phyloP scores from a whole-genome alignment of 352 stramenopile genomes.

The Elongisporangium anandrum region DNA sequence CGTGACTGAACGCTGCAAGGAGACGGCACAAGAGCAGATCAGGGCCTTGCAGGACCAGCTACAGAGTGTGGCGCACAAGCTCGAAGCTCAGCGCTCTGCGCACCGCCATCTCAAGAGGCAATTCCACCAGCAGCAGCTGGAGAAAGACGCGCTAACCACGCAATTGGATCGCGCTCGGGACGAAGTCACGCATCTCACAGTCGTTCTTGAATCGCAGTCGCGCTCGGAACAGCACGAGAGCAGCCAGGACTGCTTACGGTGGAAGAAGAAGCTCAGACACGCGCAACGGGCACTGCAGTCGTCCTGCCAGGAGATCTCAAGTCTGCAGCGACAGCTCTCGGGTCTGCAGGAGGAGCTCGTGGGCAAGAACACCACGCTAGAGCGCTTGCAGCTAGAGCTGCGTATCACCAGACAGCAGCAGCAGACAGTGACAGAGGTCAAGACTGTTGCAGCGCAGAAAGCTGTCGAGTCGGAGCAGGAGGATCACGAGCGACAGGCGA shows the following conservation, averaged over 20 bases:
- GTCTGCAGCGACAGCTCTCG: slow-evolving; percentile 23
- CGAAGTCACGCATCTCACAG: slow-evolving; percentile 33
- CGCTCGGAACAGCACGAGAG: slow-evolving; percentile 16
- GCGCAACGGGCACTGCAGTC: slow-evolving; percentile 7
- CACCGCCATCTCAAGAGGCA: slow-evolving; percentile 37
- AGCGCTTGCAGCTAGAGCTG: slow-evolving; percentile 19
- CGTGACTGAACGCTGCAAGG: slow-evolving; percentile 7
- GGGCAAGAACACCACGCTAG: slow-evolving; percentile 21
- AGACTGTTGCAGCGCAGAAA: slow-evolving; percentile 2
- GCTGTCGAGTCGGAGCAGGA: slow-evolving; percentile 13
- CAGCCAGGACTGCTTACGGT: slow-evolving; percentile 14
- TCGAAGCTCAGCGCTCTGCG: slow-evolving; percentile 29
- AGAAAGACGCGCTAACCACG: slow-evolving; percentile 33
- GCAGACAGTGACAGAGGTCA: slow-evolving; percentile 6
- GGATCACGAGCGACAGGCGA: slow-evolving; percentile 15
- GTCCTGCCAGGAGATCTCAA: slow-evolving; percentile 11
- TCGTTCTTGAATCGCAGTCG: slow-evolving; percentile 37
- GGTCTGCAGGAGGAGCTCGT: slow-evolving; percentile 30
- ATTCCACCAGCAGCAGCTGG: slow-evolving; percentile 13
- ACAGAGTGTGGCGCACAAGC: slow-evolving; percentile 17
- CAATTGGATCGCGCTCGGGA: slow-evolving; percentile 28
- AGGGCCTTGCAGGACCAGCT: slow-evolving; percentile 15
- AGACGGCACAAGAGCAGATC: slow-evolving; percentile 29
- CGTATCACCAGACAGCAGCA: slow-evolving; percentile 11
- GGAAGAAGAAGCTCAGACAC: slow-evolving; percentile 20